A percentile compares a stretch with the other conserved stretches of the same genome.
These are phyloP conservation scores for Acer yangbiense DNA, from an alignment of 345 rosid species.

Conservation along the genomic window DNA sequence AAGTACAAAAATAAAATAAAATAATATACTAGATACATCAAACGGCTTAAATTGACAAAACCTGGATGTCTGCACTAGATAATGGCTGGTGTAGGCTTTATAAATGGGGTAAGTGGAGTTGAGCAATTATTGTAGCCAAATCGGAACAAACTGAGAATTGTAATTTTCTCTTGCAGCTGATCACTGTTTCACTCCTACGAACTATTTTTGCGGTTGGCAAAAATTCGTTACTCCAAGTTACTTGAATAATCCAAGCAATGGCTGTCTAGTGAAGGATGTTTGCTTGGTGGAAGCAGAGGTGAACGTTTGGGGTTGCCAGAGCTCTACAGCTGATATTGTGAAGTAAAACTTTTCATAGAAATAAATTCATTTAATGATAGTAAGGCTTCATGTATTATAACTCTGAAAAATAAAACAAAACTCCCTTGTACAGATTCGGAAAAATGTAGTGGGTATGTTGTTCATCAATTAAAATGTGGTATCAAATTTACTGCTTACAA, in stretches of 20 bases:
- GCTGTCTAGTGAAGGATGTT: conserved; percentile 30
- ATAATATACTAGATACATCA: not conserved
- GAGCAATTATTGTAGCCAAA: not conserved
- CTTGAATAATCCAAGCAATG: conserved; percentile 12
- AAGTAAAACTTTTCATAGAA: not conserved
- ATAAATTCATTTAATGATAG: too few relatives aligned
- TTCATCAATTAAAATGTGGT: not conserved
- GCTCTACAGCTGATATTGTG: not conserved
- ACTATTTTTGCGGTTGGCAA: conserved; percentile 28
- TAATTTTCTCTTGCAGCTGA: conserved; percentile 26
- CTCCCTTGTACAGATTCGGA: not conserved
- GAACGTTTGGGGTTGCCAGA: conserved; percentile 27
- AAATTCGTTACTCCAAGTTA: conserved; percentile 24
- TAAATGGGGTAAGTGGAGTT: too few relatives aligned
- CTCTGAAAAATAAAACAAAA: not conserved
- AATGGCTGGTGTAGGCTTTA: too few relatives aligned
- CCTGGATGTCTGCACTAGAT: too few relatives aligned
- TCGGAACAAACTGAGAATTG: not conserved
- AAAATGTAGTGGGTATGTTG: not conserved
- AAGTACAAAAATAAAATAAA: too few relatives aligned
- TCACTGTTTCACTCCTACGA: conserved; percentile 31
- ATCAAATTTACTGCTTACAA: not conserved
- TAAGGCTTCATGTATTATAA: not conserved
- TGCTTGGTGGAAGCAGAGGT: conserved; percentile 46
- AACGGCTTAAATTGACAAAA: not conserved